phyloP scores from a whole-genome alignment of 352 stramenopile species.

The Phytophthora tentaculata region DNA sequence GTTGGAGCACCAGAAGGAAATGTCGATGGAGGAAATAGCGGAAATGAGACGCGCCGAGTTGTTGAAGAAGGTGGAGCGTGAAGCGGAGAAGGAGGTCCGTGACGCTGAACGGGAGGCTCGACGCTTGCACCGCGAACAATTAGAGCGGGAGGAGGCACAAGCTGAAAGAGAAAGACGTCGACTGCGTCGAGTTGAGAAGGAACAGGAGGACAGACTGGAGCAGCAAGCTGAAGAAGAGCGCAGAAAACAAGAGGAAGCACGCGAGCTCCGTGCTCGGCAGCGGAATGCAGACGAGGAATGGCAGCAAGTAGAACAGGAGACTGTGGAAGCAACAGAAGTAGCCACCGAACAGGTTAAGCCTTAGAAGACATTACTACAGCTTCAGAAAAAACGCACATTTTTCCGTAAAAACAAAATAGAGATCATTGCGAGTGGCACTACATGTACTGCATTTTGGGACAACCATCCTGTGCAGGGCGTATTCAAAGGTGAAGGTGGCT shows the following conservation, averaged over 20 bases:
- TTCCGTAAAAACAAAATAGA: slow-evolving; percentile 33
- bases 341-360: background rate
- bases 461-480: background rate
- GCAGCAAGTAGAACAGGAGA: slow-evolving; percentile 29
- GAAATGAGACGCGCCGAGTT: slow-evolving; percentile 76
- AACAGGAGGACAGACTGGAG: slow-evolving; percentile 55
- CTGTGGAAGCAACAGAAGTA: slow-evolving; percentile 6
- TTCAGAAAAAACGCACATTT: slow-evolving; percentile 13
- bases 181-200: slow-evolving; percentile 66
- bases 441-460: background rate
- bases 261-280: slow-evolving; percentile 57
- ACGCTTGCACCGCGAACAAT: slow-evolving; percentile 53
- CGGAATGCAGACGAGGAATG: slow-evolving; percentile 41
- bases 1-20: slow-evolving; percentile 54
- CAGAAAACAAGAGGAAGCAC: slow-evolving; percentile 57
- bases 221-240: slow-evolving; percentile 45
- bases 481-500: slow-evolving; percentile 3
- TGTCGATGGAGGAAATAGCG: slow-evolving; percentile 69
- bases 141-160: slow-evolving; percentile 59
- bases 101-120: slow-evolving; percentile 62
- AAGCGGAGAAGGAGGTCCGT: slow-evolving; percentile 61
- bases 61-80: slow-evolving; percentile 68
- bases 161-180: slow-evolving; percentile 65
- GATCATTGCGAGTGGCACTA: slow-evolving; percentile 15
- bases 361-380: slow-evolving; percentile 8